Conservation (phyloP, 129 eudicot genomes). For the Flaveria linearis region DNA sequence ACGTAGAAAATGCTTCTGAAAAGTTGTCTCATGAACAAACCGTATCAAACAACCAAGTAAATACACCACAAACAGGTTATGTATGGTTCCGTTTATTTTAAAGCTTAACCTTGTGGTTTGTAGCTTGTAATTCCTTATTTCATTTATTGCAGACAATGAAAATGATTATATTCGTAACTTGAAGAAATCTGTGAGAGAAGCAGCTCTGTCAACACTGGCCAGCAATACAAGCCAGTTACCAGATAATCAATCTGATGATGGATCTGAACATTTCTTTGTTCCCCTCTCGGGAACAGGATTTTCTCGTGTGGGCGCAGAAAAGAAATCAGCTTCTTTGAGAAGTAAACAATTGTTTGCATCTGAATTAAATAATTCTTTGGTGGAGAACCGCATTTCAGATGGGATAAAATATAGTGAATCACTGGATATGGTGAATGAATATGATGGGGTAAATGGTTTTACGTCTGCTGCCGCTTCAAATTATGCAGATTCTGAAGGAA, state of each 20-base stretch:
- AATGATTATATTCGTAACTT: conserved; percentile 59
- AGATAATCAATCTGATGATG: conserved; percentile 85
- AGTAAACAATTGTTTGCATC: conserved; percentile 54
- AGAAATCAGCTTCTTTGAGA: conserved; percentile 44
- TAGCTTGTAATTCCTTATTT: conserved; percentile 17
- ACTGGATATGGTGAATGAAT: conserved; percentile 55
- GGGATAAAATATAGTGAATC: conserved; percentile 1
- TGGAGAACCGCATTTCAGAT: conserved; percentile 37
- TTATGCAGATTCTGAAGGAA: conserved; percentile 66
- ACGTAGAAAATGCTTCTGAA: conserved; percentile 48
- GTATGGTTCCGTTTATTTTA: conserved; percentile 1
- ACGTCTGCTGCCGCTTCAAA: conserved; percentile 68
- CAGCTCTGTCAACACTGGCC: conserved; percentile 63
- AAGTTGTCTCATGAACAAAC: conserved; percentile 50
- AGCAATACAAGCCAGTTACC: conserved; percentile 52
- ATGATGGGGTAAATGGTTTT: conserved; percentile 63
- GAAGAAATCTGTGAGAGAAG: conserved; percentile 93
- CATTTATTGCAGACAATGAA: conserved; percentile 53
- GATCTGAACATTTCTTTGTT: conserved; percentile 88
- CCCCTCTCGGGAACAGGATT: conserved; percentile 79
- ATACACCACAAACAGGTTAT: conserved; percentile 70
- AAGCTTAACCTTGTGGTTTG: not conserved
- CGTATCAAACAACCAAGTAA: conserved; percentile 54
- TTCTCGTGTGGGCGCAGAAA: conserved; percentile 58
- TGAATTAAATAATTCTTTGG: conserved; percentile 38